These are phyloP conservation scores for Alternaria sp. DNA, from an alignment of 2,329 filamentous ascomycete species.

Conservation along the genomic window DNA sequence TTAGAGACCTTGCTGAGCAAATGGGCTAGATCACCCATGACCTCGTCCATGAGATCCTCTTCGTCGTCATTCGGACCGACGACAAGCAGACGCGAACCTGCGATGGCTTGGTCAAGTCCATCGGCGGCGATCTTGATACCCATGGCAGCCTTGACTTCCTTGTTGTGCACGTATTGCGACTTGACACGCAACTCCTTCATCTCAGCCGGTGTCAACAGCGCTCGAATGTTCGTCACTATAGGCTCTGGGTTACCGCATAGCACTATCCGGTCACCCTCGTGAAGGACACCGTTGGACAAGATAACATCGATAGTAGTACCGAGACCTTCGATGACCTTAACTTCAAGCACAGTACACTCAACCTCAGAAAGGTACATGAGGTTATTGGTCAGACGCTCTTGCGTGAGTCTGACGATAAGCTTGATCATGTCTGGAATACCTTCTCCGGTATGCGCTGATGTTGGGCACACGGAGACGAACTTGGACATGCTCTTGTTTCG, in stretches of 20 bases:
- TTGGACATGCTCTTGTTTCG: constrained; percentile 98
- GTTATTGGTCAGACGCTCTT: constrained; percentile 95
- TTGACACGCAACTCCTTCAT: constrained; percentile 95
- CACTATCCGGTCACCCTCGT: constrained; percentile 92
- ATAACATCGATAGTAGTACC: constrained; percentile 99
- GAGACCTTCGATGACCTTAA: constrained; percentile 98
- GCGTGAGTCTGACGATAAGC: constrained; percentile 87
- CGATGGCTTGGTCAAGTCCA: constrained; percentile 93
- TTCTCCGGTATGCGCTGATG: constrained; percentile 97
- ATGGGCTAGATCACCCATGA: constrained; percentile 91
- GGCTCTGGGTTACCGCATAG: constrained; percentile 96
- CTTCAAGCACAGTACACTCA: constrained; percentile 95
- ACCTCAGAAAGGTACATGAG: constrained; percentile 99
- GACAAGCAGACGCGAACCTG: constrained; percentile 91
- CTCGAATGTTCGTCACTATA: constrained; percentile 94
- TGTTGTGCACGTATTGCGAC: constrained; percentile 97
- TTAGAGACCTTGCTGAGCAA: constrained; percentile 91
- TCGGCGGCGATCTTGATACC: constrained; percentile 99
- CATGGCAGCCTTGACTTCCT: constrained; percentile 96
- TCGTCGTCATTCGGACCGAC: constrained; percentile 96
- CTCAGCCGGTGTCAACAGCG: constrained; percentile 88
- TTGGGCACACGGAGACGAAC: constrained; percentile 94
- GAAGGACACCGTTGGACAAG: constrained; percentile 91
- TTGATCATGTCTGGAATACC: constrained; percentile 99
- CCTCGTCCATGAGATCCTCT: constrained; percentile 94